phyloP scores from a whole-genome alignment of 2,329 filamentous ascomycete genomes.

The Hypoxylon sp. region DNA sequence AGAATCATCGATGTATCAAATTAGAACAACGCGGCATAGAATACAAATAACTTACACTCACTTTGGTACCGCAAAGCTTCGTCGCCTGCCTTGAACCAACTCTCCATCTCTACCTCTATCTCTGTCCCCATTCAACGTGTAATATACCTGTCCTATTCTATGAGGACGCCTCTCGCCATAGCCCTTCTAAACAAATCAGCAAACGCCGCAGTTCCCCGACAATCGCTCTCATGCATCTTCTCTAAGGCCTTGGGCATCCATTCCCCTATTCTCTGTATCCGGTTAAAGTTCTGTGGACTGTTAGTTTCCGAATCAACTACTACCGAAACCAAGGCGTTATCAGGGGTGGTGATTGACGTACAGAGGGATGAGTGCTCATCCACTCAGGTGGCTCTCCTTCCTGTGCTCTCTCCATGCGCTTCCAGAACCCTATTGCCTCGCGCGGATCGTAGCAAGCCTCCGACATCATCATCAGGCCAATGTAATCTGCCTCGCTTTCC shows the following conservation, averaged over 20 bases:
- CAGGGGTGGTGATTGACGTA: slow-evolving; percentile 56
- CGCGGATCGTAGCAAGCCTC: slow-evolving; percentile 82
- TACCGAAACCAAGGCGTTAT: neutral
- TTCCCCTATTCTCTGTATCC: slow-evolving; percentile 75
- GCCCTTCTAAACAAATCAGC: slow-evolving; percentile 67
- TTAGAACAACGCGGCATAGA: neutral
- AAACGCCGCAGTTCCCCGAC: slow-evolving; percentile 66
- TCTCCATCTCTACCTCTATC: slow-evolving; percentile 8
- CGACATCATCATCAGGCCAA: slow-evolving; percentile 86
- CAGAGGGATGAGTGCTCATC: slow-evolving; percentile 82
- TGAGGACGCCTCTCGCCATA: slow-evolving; percentile 57
- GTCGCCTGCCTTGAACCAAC: neutral
- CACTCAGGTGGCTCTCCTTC: slow-evolving; percentile 74
- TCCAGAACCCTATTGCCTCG: slow-evolving; percentile 76
- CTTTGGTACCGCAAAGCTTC: slow-evolving; percentile 3
- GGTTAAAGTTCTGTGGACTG: slow-evolving; percentile 66
- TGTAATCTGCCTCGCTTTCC: slow-evolving; percentile 84
- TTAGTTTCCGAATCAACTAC: slow-evolving; percentile 29
- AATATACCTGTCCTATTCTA: slow-evolving; percentile 41
- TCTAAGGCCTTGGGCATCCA: slow-evolving; percentile 73
- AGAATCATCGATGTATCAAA: neutral
- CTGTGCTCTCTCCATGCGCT: slow-evolving; percentile 71
- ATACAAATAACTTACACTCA: slow-evolving; percentile 5
- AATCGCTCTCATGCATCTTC: slow-evolving; percentile 68
- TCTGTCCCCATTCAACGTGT: neutral